Evolutionary conservation across 1,139 yeast genomes (phyloP).

Genomic region (Kodamaea ohmeri): DNA sequence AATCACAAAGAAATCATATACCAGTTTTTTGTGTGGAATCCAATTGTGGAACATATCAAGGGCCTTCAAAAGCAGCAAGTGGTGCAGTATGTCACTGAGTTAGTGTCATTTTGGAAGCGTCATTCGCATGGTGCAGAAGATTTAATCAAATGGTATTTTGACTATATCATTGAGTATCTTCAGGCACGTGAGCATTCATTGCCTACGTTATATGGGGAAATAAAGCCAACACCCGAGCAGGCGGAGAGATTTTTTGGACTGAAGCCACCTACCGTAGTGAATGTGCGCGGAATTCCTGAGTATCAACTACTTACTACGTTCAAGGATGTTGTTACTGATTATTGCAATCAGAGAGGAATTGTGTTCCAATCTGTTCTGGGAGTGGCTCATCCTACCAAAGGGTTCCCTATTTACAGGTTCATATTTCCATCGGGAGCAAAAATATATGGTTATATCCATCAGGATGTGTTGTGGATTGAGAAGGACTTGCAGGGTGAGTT

Average conservation of each 20-base stretch:
- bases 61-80: constrained; percentile 3
- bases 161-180: constrained; percentile 16
- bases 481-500: constrained; percentile 14
- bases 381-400: constrained; percentile 20
- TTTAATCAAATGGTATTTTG: constrained; percentile 29
- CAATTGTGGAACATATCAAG: constrained; percentile 18
- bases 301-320: constrained; percentile 32
- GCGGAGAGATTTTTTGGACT: constrained; percentile 5
- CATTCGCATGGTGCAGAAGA: constrained; percentile 1
- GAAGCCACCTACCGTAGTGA: not conserved
- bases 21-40: constrained; percentile 35
- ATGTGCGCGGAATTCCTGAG: constrained; percentile 32
- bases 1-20: constrained; percentile 16
- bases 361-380: constrained; percentile 20
- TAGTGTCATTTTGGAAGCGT: constrained; percentile 12
- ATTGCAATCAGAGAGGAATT: constrained; percentile 29
- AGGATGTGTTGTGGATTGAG: constrained; percentile 35
- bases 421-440: constrained; percentile 11
- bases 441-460: constrained; percentile 26
- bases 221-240: constrained; percentile 11
- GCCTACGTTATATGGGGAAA: constrained; percentile 20
- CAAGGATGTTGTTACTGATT: constrained; percentile 36
- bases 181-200: constrained; percentile 10
- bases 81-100: constrained; percentile 5
- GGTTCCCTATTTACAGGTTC: constrained; percentile 26